These are phyloP conservation scores for Periconia digitata DNA, from an alignment of 2,329 filamentous ascomycete species.

Conservation along the genomic window DNA sequence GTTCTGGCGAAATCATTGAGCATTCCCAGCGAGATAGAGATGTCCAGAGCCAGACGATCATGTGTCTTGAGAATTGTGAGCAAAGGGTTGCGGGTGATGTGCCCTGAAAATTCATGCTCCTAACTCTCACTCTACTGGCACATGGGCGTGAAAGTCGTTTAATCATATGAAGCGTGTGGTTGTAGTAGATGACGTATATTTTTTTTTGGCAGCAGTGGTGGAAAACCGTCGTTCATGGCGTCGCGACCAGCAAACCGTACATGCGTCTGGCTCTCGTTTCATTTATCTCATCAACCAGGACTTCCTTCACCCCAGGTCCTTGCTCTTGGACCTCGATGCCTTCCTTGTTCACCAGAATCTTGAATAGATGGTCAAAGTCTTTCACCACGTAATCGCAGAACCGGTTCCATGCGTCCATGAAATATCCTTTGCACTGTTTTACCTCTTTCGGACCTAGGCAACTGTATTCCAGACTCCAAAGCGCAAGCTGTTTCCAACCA, in stretches of 20 bases:
- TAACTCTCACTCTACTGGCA: neutral
- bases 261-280: neutral
- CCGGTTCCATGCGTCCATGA: conserved; percentile 58
- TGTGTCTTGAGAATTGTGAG: too few relatives aligned
- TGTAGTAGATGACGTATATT: neutral
- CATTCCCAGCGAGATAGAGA: too few relatives aligned
- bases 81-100: too few relatives aligned
- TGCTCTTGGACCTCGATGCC: neutral
- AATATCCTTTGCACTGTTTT: conserved; percentile 45
- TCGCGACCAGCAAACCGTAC: neutral
- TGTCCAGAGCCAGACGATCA: too few relatives aligned
- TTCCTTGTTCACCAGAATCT: neutral
- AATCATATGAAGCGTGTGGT: neutral
- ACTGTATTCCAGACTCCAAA: conserved; percentile 51
- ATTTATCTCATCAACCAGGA: neutral
- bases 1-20: too few relatives aligned
- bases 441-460: conserved; percentile 46
- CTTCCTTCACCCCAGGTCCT: neutral
- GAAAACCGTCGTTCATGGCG: neutral
- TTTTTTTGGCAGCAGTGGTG: neutral
- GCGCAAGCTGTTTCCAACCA: conserved; percentile 67
- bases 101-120: too few relatives aligned
- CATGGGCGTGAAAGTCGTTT: neutral
- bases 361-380: conserved; percentile 28
- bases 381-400: conserved; percentile 60